Conservation (phyloP, 257 asterid genomes). For the Fraxinus quadrangulata region DNA sequence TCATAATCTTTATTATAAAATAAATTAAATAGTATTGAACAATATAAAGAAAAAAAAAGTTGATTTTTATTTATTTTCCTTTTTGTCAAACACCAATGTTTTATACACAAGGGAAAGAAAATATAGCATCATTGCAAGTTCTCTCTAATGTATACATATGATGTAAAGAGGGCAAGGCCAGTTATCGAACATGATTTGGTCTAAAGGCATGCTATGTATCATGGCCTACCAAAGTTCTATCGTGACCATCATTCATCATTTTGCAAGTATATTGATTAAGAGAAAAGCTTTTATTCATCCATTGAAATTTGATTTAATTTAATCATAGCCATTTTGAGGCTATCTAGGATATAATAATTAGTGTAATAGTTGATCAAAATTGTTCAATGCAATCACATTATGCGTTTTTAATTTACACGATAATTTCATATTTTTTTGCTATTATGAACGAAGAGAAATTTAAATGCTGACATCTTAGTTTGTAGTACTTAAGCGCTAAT, state of each 20-base stretch:
- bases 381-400: background rate
- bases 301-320: background rate
- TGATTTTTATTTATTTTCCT: background rate
- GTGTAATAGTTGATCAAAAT: background rate
- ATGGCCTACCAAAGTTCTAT: constrained; percentile 41
- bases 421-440: background rate
- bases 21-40: background rate
- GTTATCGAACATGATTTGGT: constrained; percentile 51
- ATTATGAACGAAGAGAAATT: background rate
- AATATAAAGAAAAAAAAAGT: background rate
- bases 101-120: background rate
- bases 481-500: background rate
- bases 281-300: background rate
- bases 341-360: background rate
- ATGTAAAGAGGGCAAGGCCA: constrained; percentile 32
- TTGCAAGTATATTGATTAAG: constrained; percentile 16
- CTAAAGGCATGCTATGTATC: constrained; percentile 45
- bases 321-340: background rate
- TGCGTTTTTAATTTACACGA: background rate
- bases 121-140: constrained; percentile 20
- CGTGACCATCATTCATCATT: constrained; percentile 40
- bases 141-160: constrained; percentile 23
- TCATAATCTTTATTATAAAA: background rate
- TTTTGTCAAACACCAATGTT: background rate
- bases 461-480: background rate